Conservation (phyloP, 2,329 filamentous ascomycete species). For the Nannizziopsis arthrosporioides region DNA sequence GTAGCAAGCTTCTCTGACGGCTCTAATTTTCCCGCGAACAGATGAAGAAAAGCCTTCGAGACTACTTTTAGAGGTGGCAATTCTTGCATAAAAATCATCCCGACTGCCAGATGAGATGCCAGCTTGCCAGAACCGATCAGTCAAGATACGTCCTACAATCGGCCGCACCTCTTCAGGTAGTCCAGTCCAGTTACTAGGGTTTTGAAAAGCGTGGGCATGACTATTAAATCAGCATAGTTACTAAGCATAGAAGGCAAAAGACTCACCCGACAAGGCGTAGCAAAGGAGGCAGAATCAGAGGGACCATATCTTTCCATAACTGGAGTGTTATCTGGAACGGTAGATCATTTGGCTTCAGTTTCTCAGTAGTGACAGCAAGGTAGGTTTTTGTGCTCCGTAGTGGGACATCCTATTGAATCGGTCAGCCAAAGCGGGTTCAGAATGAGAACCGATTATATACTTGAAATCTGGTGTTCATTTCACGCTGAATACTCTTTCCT, state of each 20-base stretch:
- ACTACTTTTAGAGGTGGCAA: constrained; percentile 76
- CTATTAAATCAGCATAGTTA: constrained; percentile 31
- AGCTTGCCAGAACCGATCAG: constrained; percentile 95
- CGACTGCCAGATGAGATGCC: constrained; percentile 92
- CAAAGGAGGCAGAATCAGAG: constrained; percentile 70
- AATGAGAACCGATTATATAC: constrained; percentile 28
- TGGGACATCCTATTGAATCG: constrained; percentile 49
- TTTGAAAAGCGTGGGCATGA: constrained; percentile 84
- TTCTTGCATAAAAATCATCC: constrained; percentile 89
- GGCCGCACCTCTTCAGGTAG: constrained; percentile 63
- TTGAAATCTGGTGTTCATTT: constrained; percentile 64
- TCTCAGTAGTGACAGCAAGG: constrained; percentile 84
- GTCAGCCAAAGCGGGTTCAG: neutral
- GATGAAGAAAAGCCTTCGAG: constrained; percentile 90
- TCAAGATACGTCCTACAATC: constrained; percentile 71
- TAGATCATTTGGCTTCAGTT: constrained; percentile 60
- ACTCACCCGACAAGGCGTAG: constrained; percentile 64
- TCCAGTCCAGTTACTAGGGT: constrained; percentile 69
- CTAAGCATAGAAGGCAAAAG: neutral
- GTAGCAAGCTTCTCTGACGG: constrained; percentile 86
- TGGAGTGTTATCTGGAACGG: constrained; percentile 63
- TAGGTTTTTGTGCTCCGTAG: constrained; percentile 82
- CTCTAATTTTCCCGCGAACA: constrained; percentile 75
- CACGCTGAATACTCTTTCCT: constrained; percentile 64
- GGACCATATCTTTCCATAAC: constrained; percentile 78